These are phyloP conservation scores for Nitzschia sp. DNA, from an alignment of 108 stramenopile genomes.

Conservation along the genomic window DNA sequence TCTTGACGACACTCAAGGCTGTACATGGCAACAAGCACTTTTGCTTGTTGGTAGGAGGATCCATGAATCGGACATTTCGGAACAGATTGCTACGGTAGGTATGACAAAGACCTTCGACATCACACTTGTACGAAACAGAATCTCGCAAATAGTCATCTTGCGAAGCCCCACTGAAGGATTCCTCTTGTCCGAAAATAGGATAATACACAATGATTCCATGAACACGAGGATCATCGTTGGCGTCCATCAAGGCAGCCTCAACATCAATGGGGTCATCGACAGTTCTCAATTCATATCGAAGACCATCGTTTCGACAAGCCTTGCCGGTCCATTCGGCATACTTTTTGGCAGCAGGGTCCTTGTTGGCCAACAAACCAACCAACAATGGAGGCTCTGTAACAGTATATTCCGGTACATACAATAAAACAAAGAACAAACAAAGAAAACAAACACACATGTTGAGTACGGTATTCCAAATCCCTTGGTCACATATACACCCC, in stretches of 20 bases:
- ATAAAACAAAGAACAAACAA: constrained; percentile 1
- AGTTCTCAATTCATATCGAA: constrained; percentile 90
- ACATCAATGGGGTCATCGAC: constrained; percentile 84
- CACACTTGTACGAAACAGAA: constrained; percentile 84
- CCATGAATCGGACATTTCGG: constrained; percentile 87
- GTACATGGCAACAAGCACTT: constrained; percentile 96
- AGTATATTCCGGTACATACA: background rate
- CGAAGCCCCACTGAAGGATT: constrained; percentile 88
- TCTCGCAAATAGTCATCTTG: constrained; percentile 98
- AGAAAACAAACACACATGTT: too few relatives aligned
- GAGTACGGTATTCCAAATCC: too few relatives aligned
- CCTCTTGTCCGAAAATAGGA: constrained; percentile 94
- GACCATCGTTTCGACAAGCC: constrained; percentile 87
- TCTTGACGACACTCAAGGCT: constrained; percentile 89
- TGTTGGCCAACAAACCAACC: constrained; percentile 91
- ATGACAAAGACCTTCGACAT: constrained; percentile 96
- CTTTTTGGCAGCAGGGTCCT: constrained; percentile 87
- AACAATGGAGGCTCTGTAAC: constrained; percentile 80
- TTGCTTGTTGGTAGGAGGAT: constrained; percentile 65
- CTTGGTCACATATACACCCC: background rate
- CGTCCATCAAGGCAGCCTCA: constrained; percentile 81
- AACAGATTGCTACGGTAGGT: constrained; percentile 92
- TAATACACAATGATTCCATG: constrained; percentile 98
- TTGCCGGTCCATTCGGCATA: constrained; percentile 97
- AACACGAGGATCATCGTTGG: constrained; percentile 91